Evolutionary conservation across 2,329 filamentous ascomycete genomes (phyloP), one percentile per base, ranked within the genome.

Genomic region (Fusarium albidum): DNA sequence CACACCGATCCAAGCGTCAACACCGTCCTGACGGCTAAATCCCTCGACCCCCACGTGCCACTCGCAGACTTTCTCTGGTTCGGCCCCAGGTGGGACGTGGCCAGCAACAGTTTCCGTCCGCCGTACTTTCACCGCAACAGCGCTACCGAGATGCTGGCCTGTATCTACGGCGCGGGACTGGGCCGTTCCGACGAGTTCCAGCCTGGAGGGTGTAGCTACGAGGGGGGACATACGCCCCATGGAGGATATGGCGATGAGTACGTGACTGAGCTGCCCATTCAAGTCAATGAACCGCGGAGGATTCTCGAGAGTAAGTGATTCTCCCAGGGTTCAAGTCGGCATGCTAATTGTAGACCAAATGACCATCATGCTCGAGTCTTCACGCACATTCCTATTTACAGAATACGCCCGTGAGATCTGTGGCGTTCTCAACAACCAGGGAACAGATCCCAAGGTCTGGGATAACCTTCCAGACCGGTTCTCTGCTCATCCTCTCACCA

Each of bases 291-390:
- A 4, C 55, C 55, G 2, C 31, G 55, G 0, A 37, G 49, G 1
- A 57, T 59, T 5, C 10, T 59, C 0, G 49, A 53, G 3, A 49
- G 55, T 49, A 9, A 15, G 53, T 42, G 11, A 8, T 26, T 8
- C 1, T 6, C 3, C 14, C n/a, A 9, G 21, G 21, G 2, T 21
- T 6, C 14, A 12, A 14, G 2, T 0, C 15, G n/a, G n/a, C n/a
- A 14, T 33, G 29, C 28, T 31, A 10, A 34, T 4, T 28, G 14
- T 26, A 54, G 54, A 57, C 7, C 54, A 56, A 10, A 56, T 57
- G 52, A 57, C 52, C 0, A 57, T 57, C 18, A 57, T 57, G 55
- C n/a, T 57, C 4, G 52, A 57, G 10, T 39, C 55, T 0, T 39
- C 31, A 0, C 37, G 55, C 8, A 57, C 55, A 3, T 57, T 57